Percentiles rank a stretch among this genome's conserved stretches.
Evolutionary conservation across 768 basidiomycete species (phyloP).

Genomic region (Pulveroboletus sp.): DNA sequence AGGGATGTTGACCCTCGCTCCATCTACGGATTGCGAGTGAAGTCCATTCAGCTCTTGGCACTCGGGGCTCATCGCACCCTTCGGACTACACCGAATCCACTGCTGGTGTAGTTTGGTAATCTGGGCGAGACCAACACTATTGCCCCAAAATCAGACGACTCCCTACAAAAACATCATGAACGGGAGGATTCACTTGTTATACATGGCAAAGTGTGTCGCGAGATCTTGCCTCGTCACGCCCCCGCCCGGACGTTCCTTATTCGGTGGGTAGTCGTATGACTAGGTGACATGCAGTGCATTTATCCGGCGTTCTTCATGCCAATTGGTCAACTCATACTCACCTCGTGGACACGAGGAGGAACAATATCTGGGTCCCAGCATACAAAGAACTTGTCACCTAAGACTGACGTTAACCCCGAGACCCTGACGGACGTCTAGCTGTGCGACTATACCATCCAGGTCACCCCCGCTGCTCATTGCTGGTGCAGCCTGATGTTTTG

Average conservation of each 20-base stretch:
- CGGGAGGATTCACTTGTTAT: conserved; percentile 47
- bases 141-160: background rate
- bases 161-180: background rate
- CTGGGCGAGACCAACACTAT: conserved; percentile 52
- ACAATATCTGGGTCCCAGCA: conserved; percentile 66
- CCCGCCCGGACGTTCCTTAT: conserved; percentile 48
- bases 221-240: conserved; percentile 51
- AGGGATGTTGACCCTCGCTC: conserved; percentile 41
- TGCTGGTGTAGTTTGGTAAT: conserved; percentile 53
- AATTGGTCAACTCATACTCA: conserved; percentile 16
- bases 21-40: conserved; percentile 67
- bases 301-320: background rate
- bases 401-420: background rate
- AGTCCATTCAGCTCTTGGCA: conserved; percentile 70
- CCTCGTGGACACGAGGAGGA: conserved; percentile 51
- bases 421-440: background rate
- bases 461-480: conserved; percentile 70
- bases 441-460: conserved; percentile 41
- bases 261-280: conserved; percentile 67
- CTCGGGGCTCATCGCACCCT: conserved; percentile 56
- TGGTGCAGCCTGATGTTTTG: conserved; percentile 57
- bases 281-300: conserved; percentile 16
- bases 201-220: conserved; percentile 61
- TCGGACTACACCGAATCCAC: conserved; percentile 52
- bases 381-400: conserved; percentile 64